These are phyloP conservation scores for Globisporangium camurandrum DNA, from an alignment of 352 stramenopile genomes.

Conservation along the genomic window DNA sequence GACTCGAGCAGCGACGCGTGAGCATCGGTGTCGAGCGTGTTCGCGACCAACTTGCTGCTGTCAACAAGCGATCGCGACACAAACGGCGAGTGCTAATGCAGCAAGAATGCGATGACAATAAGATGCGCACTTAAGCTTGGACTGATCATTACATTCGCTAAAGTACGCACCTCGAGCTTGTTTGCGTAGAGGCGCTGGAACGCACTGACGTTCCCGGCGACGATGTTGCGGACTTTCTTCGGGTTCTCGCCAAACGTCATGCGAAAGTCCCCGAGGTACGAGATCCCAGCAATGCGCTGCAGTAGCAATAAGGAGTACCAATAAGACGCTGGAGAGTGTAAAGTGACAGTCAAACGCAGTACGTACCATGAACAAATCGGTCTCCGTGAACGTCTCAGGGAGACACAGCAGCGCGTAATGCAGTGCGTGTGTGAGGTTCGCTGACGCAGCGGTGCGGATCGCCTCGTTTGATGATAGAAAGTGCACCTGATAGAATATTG, in stretches of 20 bases:
- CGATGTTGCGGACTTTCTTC: constrained; percentile 89
- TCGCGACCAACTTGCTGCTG: constrained; percentile 36
- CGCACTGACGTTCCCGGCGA: constrained; percentile 69
- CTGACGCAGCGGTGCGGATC: constrained; percentile 40
- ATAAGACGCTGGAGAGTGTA: neutral
- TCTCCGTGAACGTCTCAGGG: constrained; percentile 73
- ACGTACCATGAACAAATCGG: constrained; percentile 77
- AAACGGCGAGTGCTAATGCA: constrained; percentile 61
- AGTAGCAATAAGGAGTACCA: neutral
- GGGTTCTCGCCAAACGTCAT: constrained; percentile 89
- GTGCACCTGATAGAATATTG: constrained; percentile 29
- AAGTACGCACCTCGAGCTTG: constrained; percentile 63
- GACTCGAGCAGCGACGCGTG: constrained; percentile 38
- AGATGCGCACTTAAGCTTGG: too few species aligned
- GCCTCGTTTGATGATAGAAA: constrained; percentile 39
- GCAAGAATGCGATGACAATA: too few species aligned
- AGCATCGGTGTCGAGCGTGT: constrained; percentile 25
- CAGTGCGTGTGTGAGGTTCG: constrained; percentile 67
- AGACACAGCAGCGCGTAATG: constrained; percentile 69
- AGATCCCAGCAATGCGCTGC: constrained; percentile 86
- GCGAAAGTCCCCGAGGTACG: constrained; percentile 85
- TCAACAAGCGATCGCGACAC: constrained; percentile 42
- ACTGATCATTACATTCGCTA: too few species aligned
- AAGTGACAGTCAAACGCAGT: neutral
- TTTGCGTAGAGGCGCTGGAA: constrained; percentile 71